A percentile compares a stretch with the other conserved stretches of the same genome.
phyloP scores from a whole-genome alignment of 352 stramenopile species.

The Globisporangium cystogenes region DNA sequence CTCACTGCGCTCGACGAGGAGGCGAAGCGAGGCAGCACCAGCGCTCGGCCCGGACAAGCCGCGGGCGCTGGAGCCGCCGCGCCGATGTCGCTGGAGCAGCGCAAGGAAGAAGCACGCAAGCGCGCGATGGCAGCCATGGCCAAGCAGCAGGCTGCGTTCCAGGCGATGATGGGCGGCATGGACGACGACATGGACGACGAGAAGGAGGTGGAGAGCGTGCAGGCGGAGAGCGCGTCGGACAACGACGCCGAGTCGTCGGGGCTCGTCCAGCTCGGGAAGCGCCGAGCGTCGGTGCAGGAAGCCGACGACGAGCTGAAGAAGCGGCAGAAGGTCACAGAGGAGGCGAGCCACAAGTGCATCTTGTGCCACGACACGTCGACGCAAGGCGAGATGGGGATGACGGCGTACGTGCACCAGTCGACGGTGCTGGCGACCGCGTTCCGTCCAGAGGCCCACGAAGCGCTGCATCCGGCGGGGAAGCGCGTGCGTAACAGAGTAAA shows the following conservation, averaged over 20 bases:
- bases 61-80: slow-evolving; percentile 6
- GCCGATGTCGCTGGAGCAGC: slow-evolving; percentile 61
- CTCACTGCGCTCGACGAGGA: slow-evolving; percentile 30
- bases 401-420: slow-evolving; percentile 83
- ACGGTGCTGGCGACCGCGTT: slow-evolving; percentile 77
- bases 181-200: slow-evolving; percentile 31
- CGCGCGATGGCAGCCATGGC: slow-evolving; percentile 77
- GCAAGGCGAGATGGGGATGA: slow-evolving; percentile 81
- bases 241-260: slow-evolving; percentile 2
- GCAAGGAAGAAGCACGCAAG: slow-evolving; percentile 73
- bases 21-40: slow-evolving; percentile 17
- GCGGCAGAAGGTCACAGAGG: slow-evolving; percentile 34
- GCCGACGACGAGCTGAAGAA: slow-evolving; percentile 31
- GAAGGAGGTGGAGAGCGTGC: slow-evolving; percentile 17
- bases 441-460: slow-evolving; percentile 65
- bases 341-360: slow-evolving; percentile 69
- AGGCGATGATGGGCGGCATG: slow-evolving; percentile 71
- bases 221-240: slow-evolving; percentile 15
- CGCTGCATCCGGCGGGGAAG: slow-evolving; percentile 38
- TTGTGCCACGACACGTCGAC: slow-evolving; percentile 79
- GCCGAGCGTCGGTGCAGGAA: slow-evolving; percentile 30
- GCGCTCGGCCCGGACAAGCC: slow-evolving; percentile 1
- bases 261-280: slow-evolving; percentile 34
- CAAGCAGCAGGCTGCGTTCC: slow-evolving; percentile 77
- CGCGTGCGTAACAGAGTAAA: slow-evolving; percentile 57